phyloP scores from a whole-genome alignment of 2,329 filamentous ascomycete genomes.

The Fusarium sp. region DNA sequence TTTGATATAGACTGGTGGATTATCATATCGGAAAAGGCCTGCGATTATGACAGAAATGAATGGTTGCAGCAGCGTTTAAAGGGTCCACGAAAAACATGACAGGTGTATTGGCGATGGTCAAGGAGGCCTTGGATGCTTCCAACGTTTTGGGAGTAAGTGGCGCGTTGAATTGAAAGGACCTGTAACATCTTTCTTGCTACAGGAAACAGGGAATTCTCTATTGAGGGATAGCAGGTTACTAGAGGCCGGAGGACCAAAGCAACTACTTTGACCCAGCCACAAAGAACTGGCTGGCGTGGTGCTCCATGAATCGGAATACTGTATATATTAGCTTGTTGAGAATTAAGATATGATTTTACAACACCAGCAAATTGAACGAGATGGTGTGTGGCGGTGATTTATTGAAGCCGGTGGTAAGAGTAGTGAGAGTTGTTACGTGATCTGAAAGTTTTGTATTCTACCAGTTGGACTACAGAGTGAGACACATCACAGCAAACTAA shows the following conservation, averaged over 20 bases:
- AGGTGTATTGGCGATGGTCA: constrained; percentile 10
- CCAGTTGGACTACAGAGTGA: background rate
- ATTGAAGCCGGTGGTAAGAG: background rate
- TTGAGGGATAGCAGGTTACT: constrained; percentile 29
- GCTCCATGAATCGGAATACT: constrained; percentile 8
- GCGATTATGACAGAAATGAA: constrained; percentile 9
- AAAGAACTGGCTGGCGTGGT: constrained; percentile 3
- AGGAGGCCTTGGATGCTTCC: constrained; percentile 10
- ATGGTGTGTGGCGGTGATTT: background rate
- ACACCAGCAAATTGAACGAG: background rate
- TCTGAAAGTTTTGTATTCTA: background rate
- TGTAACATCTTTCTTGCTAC: constrained; percentile 10
- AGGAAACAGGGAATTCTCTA: constrained; percentile 20
- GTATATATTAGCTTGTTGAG: constrained; percentile 22
- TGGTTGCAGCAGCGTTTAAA: constrained; percentile 20
- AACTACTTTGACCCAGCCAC: constrained; percentile 27
- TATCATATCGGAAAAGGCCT: constrained; percentile 10
- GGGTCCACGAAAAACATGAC: constrained; percentile 21
- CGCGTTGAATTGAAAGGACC: constrained; percentile 22
- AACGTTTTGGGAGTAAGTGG: constrained; percentile 25
- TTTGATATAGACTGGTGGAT: constrained; percentile 35
- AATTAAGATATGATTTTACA: constrained; percentile 15
- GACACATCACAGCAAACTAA: background rate
- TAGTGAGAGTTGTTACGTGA: background rate
- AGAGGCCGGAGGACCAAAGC: constrained; percentile 42